phyloP scores from a whole-genome alignment of 2,329 filamentous ascomycete species.

The Diaporthe amygdali region DNA sequence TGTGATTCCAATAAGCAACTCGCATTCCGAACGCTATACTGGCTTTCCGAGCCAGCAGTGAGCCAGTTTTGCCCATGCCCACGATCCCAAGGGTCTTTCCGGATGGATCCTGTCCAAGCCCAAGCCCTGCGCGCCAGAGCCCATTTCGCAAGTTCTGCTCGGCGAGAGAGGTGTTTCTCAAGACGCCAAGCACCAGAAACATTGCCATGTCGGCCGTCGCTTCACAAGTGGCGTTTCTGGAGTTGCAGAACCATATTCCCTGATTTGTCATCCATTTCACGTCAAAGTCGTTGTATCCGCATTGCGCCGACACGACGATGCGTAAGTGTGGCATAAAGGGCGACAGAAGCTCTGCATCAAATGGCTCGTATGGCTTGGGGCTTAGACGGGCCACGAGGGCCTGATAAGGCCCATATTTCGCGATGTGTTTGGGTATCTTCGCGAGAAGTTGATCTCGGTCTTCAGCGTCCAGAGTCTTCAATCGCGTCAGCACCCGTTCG shows the following conservation, averaged over 20 bases:
- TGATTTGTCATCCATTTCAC: conserved; percentile 8
- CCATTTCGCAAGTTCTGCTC: neutral
- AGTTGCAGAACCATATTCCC: conserved; percentile 17
- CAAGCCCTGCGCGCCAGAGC: conserved; percentile 33
- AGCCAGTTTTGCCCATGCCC: conserved; percentile 61
- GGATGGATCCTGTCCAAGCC: conserved; percentile 56
- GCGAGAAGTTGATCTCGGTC: neutral
- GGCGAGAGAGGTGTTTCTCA: conserved; percentile 4
- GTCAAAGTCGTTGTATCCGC: conserved; percentile 19
- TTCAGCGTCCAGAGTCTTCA: conserved; percentile 2
- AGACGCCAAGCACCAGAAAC: conserved; percentile 2
- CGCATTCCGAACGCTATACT: conserved; percentile 6
- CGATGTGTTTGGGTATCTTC: neutral
- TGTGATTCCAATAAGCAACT: conserved; percentile 10
- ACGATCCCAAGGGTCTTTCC: conserved; percentile 58
- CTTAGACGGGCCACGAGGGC: conserved; percentile 1
- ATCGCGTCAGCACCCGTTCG: neutral
- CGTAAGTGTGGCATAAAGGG: neutral
- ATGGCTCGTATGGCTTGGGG: conserved; percentile 10
- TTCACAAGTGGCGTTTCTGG: conserved; percentile 1
- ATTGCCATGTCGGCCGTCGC: conserved; percentile 17
- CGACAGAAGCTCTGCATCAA: conserved; percentile 5
- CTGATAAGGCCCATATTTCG: neutral
- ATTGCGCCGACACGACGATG: conserved; percentile 9
- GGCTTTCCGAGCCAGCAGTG: conserved; percentile 37